Evolutionary conservation across 1,284 basidiomycete genomes (phyloP).

Genomic region (Athelia sp.): DNA sequence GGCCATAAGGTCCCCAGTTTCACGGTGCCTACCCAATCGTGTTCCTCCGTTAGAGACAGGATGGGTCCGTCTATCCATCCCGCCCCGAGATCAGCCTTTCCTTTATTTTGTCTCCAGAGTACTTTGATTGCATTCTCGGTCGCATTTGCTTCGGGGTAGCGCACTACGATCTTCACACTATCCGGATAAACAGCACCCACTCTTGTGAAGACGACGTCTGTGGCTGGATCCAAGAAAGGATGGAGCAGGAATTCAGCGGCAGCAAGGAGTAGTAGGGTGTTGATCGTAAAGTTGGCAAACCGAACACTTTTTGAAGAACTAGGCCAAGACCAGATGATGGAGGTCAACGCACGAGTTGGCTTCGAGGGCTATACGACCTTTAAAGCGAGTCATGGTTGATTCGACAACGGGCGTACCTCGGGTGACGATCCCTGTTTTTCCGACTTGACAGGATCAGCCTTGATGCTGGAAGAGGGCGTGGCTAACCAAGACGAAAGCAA

Average conservation of each 20-base stretch:
- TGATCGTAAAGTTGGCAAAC: conserved; percentile 40
- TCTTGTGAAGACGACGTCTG: conserved; percentile 56
- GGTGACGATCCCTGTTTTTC: background rate
- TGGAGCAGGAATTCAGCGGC: conserved; percentile 45
- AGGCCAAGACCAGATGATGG: conserved; percentile 27
- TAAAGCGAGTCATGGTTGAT: background rate
- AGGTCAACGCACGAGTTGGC: background rate
- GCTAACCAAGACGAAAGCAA: background rate
- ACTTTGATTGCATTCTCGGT: conserved; percentile 32
- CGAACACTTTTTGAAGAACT: conserved; percentile 33
- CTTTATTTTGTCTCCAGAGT: conserved; percentile 39
- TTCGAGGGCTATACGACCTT: background rate
- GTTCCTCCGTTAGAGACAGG: conserved; percentile 36
- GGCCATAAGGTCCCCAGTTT: conserved; percentile 63
- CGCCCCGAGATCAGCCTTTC: conserved; percentile 11
- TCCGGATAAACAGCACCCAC: conserved; percentile 67
- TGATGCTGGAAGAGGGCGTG: conserved; percentile 3
- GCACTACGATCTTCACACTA: conserved; percentile 55
- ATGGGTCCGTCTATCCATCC: conserved; percentile 53
- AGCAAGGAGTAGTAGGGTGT: conserved; percentile 45
- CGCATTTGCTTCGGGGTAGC: conserved; percentile 41
- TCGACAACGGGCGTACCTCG: background rate
- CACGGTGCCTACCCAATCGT: conserved; percentile 65
- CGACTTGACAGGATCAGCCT: background rate
- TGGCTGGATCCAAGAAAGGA: conserved; percentile 49